Base-by-base conservation (phyloP, 2,329 filamentous ascomycete species). In the Bretziella fagacearum region DNA sequence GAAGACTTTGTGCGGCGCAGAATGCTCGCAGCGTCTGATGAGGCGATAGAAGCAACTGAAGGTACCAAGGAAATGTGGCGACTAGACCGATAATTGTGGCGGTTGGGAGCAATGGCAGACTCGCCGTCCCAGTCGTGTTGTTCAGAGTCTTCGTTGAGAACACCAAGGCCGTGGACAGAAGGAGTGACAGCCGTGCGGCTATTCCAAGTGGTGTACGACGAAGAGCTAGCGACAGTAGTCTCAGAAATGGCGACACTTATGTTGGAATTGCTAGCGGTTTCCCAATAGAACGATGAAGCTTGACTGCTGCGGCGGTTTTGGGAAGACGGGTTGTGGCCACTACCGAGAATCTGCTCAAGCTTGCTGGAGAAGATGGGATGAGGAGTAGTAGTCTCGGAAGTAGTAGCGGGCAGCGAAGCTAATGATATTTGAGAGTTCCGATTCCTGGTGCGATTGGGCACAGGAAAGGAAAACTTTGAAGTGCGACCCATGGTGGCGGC, bases 1-100 rank as follows among this genome's bases (percentile, higher is more conserved):
- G 62, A 67, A 2, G 73, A 76, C 39, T 65, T 62, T 26, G 65
- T 67, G 42, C 71, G 67, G 33, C 65, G 63, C 29, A 71, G 52
- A 13, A 56, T 50, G 47, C 62, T 66, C 2, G 65, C 65, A 18
- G 62, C 61, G 40, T 70, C 66, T 6, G 65, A 65, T 39, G 56
- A 54, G 11, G 44, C 49, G 7, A 45, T 30, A 6, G 41, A 53
- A 53, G 23, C 26, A 52, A 49, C 40, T 35, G 55, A 46, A 57
- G 55, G 6, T 42, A 36, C 46, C 18, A 49, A 22, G 3, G 49
- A 49, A 6, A 45, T 10, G 26, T 49, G 43, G 27, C 43, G 44
- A 18, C 23, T 42, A 6, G 22, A n/a, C 42, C 41, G 33, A 15
- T 37, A 29, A 25, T 15, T 47, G 29, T 22, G 42, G 41, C 36